These are phyloP conservation scores for Eucalyptus marginata DNA, from an alignment of 345 rosid genomes.

Conservation along the genomic window DNA sequence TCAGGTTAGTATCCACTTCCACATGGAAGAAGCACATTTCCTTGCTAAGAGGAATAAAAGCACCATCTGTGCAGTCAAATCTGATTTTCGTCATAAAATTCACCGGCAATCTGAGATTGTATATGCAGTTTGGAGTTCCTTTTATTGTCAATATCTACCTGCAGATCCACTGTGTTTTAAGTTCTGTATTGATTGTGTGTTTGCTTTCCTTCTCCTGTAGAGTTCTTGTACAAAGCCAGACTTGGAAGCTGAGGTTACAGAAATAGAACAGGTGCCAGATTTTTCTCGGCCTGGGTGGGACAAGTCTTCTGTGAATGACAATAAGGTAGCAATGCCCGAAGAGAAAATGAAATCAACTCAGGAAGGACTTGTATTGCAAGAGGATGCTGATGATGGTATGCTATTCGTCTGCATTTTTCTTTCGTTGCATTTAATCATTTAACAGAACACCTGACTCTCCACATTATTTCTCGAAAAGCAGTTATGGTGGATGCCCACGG, in stretches of 20 bases:
- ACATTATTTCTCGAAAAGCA: background rate
- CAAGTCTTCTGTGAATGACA: background rate
- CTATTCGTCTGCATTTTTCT: background rate
- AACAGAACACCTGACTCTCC: background rate
- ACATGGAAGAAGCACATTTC: background rate
- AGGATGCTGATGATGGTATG: conserved; percentile 24
- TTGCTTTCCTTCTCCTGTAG: conserved; percentile 41
- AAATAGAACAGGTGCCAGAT: conserved; percentile 21
- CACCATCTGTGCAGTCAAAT: background rate
- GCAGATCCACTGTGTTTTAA: background rate
- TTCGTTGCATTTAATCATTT: background rate
- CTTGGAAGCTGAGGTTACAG: conserved; percentile 42
- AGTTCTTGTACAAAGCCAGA: conserved; percentile 81
- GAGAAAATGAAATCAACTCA: background rate
- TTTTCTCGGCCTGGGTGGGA: background rate
- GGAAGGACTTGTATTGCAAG: conserved; percentile 1
- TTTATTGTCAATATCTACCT: background rate
- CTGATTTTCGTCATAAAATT: background rate
- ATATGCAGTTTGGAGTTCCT: background rate
- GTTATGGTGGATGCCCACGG: background rate
- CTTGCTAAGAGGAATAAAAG: background rate
- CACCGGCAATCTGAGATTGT: background rate
- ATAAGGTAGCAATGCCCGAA: background rate
- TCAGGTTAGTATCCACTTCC: conserved; percentile 42
- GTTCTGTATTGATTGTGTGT: background rate